Conservation (phyloP, 139 green algal genomes). For the Tetradesmus lagerheimii region DNA sequence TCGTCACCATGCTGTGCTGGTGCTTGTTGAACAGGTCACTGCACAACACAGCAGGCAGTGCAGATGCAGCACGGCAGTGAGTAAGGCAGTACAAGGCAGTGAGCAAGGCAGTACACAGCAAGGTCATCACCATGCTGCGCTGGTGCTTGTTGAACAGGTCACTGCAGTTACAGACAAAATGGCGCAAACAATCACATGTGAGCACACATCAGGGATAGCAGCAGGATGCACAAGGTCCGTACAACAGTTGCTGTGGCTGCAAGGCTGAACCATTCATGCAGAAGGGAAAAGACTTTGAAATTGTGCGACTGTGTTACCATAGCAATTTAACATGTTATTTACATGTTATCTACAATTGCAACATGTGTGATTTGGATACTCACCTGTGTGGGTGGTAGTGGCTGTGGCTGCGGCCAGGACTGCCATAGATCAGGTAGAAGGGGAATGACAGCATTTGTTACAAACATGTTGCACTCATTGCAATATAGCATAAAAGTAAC, state of each 20-base stretch:
- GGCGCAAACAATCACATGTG: too few species aligned
- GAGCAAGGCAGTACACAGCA: conserved; percentile 77
- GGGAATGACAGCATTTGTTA: conserved; percentile 85
- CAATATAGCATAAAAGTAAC: background rate
- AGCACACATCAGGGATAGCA: too few species aligned
- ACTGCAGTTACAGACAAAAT: conserved; percentile 62
- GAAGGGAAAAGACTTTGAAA: conserved; percentile 94
- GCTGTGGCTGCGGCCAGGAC: conserved; percentile 88
- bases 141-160: conserved; percentile 84
- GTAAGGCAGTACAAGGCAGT: background rate
- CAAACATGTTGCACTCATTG: too few species aligned
- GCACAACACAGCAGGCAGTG: too few species aligned
- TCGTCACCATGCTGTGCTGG: too few species aligned
- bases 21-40: conserved; percentile 82
- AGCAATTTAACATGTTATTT: background rate
- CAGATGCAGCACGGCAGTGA: too few species aligned
- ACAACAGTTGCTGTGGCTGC: too few species aligned
- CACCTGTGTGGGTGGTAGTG: conserved; percentile 69
- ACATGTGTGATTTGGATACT: too few species aligned
- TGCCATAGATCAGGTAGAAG: conserved; percentile 90
- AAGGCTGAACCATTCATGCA: too few species aligned
- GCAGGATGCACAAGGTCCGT: too few species aligned
- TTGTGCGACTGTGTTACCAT: too few species aligned
- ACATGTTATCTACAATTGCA: too few species aligned
- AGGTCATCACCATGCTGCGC: conserved; percentile 72